A percentile compares a stretch with the other conserved stretches of the same genome.
Conservation (phyloP, 2,329 filamentous ascomycete species). For the Colletotrichum gloeosporioides region DNA sequence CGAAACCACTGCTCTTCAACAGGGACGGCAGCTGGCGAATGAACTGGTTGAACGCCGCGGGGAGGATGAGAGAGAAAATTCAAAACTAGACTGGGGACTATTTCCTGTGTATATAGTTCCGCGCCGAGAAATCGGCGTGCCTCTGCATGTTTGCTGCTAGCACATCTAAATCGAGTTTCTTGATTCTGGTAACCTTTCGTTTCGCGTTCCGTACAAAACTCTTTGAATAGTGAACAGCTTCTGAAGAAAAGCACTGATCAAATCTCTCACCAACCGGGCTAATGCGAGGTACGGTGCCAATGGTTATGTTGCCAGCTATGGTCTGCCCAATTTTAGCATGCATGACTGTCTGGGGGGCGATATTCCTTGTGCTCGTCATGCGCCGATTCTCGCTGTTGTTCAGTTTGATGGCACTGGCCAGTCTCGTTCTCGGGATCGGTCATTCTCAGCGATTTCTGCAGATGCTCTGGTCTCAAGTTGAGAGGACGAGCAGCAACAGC, state of each 20-base stretch:
- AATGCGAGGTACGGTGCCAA: neutral
- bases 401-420: neutral
- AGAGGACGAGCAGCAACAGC: neutral
- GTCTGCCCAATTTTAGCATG: neutral
- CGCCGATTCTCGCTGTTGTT: neutral
- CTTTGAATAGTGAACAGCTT: too few relatives aligned
- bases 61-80: neutral
- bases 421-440: neutral
- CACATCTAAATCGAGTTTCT: conserved; percentile 16
- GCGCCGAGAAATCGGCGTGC: neutral
- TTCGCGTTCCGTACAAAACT: neutral
- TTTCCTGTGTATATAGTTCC: neutral
- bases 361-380: neutral
- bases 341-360: neutral
- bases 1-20: neutral
- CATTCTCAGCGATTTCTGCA: accelerated
- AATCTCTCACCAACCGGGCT: neutral
- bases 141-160: neutral
- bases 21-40: neutral
- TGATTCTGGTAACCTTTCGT: neutral
- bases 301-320: neutral
- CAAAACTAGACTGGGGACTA: neutral
- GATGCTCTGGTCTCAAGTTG: neutral
- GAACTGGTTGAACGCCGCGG: neutral
- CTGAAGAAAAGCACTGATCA: neutral